These are phyloP conservation scores for Emergomyces pasteurianus DNA, from an alignment of 2,329 filamentous ascomycete species.

Conservation along the genomic window DNA sequence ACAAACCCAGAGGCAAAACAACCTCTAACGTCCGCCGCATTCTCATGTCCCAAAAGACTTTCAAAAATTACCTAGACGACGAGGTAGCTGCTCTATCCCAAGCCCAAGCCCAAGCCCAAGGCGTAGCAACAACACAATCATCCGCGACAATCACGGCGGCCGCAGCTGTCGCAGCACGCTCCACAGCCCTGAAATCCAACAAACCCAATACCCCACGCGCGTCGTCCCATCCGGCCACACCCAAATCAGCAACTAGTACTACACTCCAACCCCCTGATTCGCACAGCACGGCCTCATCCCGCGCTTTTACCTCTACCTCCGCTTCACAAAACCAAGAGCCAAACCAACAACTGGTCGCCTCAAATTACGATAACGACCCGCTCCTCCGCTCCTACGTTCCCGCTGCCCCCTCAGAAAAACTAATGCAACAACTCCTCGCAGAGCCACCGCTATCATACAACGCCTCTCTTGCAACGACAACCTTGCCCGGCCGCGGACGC, in stretches of 20 bases:
- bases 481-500: slow-evolving; percentile 1
- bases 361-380: slow-evolving; percentile 32
- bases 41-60: slow-evolving; percentile 38
- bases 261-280: not conserved
- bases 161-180: slow-evolving; percentile 1
- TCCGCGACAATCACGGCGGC: not conserved
- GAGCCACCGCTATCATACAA: slow-evolving; percentile 38
- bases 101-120: slow-evolving; percentile 6
- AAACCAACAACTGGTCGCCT: slow-evolving; percentile 21
- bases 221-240: not conserved
- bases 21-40: slow-evolving; percentile 38
- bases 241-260: not conserved
- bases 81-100: slow-evolving; percentile 34
- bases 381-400: slow-evolving; percentile 33
- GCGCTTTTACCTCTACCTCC: not conserved
- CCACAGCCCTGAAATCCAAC: slow-evolving; percentile 4
- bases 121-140: not conserved
- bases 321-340: not conserved
- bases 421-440: slow-evolving; percentile 34
- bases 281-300: not conserved
- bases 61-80: slow-evolving; percentile 40
- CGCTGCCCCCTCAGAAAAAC: slow-evolving; percentile 30
- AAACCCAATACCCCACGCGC: not conserved
- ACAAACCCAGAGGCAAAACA: slow-evolving; percentile 27
- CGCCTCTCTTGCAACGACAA: slow-evolving; percentile 30